These are phyloP conservation scores for Mucor velutinosus DNA, from an alignment of 371 early-diverging fungal species.

Conservation along the genomic window DNA sequence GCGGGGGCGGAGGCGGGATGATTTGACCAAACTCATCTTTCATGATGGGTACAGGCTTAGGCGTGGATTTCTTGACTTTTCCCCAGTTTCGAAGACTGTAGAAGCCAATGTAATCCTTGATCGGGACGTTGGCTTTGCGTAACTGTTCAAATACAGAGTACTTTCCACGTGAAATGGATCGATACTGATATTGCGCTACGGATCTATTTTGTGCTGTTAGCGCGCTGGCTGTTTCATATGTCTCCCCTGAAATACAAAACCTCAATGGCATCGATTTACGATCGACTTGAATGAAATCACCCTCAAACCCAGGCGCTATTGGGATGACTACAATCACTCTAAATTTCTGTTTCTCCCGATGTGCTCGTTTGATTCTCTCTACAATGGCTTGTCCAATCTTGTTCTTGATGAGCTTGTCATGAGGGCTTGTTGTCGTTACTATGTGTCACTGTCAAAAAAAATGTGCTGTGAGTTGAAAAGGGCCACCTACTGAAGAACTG, in stretches of 20 bases:
- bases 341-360: conserved; percentile 67
- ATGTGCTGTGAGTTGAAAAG: background rate
- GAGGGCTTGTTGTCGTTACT: conserved; percentile 48
- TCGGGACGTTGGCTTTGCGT: conserved; percentile 61
- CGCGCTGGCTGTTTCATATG: background rate
- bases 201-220: conserved; percentile 13
- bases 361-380: conserved; percentile 79
- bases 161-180: conserved; percentile 78
- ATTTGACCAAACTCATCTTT: background rate
- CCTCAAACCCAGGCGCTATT: conserved; percentile 88
- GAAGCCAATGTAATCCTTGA: conserved; percentile 76
- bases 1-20: background rate
- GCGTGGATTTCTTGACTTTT: conserved; percentile 24
- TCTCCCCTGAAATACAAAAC: conserved; percentile 12
- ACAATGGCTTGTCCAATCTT: conserved; percentile 69
- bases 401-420: conserved; percentile 46
- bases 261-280: conserved; percentile 42
- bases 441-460: background rate
- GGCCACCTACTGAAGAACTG: conserved; percentile 83
- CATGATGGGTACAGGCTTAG: background rate
- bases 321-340: conserved; percentile 88
- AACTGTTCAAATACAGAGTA: conserved; percentile 71
- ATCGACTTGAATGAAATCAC: conserved; percentile 68
- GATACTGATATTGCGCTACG: conserved; percentile 83
- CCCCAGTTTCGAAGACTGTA: conserved; percentile 79